Base-by-base conservation (phyloP, 805 yeast genomes). In the Saccharomycopsis fermentans region DNA sequence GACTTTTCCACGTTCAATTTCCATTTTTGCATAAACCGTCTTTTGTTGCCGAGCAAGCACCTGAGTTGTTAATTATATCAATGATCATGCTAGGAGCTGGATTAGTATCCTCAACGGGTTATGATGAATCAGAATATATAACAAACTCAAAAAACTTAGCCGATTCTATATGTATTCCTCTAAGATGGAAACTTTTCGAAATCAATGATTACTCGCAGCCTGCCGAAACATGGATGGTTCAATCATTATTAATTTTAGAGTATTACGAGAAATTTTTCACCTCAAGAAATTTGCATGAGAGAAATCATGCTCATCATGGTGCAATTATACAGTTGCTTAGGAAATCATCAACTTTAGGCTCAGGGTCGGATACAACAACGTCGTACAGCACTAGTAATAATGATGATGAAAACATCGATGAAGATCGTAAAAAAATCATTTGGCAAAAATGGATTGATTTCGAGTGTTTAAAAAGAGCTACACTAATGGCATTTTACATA, bases 241-340 rank as follows among this genome's bases (percentile, higher is more conserved):
- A 90, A 69, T 76, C 88, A 64, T 74, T 89, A 62, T 69, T 86
- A 58, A 68, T 90, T 62, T 68, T 90, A n/a, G 96, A 89, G 66
- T 82, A 84, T 71, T 84, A 82, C 66, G 96, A 89, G 68, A 87
- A 89, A 71, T 78, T 85, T 60, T 83, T 86, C 64, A 75, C 89
- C 0, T 78, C 81, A 52, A 73, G 96, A 64, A 72, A 73, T 47
- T 70, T 87, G 65, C 96, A 89, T 68, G 96, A 89, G 70, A 71
- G 96, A 54, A 87, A 89, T 0, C 92, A 86, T 69, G 73, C 90
- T 21, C 96, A 90, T 67, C 96, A 89, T 69, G 96, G 94, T 4
- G 86, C 96, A 0, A 83, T 91, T 0, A 83, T 88, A 47, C 96
- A 89, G 69, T 71, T 89, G 50, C 71, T 89, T 55, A 73, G 95